These are phyloP conservation scores for Eudorina sp. DNA, from an alignment of 139 green algal species.

Conservation along the genomic window DNA sequence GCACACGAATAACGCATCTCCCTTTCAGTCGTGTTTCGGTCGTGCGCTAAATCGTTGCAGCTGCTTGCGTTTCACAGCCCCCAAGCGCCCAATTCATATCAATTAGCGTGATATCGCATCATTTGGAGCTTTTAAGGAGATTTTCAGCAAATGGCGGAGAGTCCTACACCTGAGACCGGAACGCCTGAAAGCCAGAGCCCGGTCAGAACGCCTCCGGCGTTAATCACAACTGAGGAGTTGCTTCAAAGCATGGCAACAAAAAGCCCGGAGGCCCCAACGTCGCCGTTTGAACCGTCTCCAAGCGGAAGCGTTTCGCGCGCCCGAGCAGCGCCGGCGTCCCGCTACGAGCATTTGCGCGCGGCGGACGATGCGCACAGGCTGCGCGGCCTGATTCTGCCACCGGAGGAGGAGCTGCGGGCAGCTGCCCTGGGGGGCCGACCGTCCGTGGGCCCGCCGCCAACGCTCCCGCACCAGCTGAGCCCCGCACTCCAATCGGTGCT, in stretches of 20 bases:
- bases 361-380: neutral
- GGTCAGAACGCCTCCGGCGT: neutral
- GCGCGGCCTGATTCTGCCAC: neutral
- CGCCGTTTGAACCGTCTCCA: neutral
- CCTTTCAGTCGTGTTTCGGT: too few relatives aligned
- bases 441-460: neutral
- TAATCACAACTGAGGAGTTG: conserved; percentile 27
- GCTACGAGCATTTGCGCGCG: neutral
- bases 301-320: conserved; percentile 17
- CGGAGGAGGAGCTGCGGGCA: neutral
- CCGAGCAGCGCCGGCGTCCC: neutral
- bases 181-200: conserved; percentile 19
- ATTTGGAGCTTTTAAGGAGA: too few relatives aligned
- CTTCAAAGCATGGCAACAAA: neutral
- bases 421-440: neutral
- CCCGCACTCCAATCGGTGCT: conserved; percentile 30
- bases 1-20: too few relatives aligned
- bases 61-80: too few relatives aligned
- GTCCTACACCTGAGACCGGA: conserved; percentile 15
- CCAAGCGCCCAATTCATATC: too few relatives aligned
- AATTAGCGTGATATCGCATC: too few relatives aligned
- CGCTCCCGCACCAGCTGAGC: conserved; percentile 23
- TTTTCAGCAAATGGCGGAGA: conserved; percentile 7
- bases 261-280: neutral
- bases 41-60: too few relatives aligned